These are phyloP conservation scores for Fusarium beomiforme DNA, from an alignment of 2,329 filamentous ascomycete genomes.

Conservation along the genomic window DNA sequence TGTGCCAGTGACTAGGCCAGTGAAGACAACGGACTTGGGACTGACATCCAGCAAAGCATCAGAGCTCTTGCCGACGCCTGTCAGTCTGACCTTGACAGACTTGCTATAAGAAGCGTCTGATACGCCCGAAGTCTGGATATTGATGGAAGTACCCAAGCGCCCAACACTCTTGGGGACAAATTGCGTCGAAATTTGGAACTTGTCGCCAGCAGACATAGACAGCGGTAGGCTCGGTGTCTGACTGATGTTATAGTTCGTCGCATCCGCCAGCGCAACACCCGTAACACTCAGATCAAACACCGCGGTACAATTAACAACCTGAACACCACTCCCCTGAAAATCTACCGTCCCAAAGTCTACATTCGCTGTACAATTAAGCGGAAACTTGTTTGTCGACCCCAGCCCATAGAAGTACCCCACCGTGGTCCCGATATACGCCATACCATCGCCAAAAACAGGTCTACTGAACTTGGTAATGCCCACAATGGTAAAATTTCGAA, in stretches of 20 bases:
- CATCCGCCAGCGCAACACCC: conserved; percentile 48
- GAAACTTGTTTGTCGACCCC: conserved; percentile 63
- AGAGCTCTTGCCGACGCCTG: conserved; percentile 59
- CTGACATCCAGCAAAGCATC: conserved; percentile 57
- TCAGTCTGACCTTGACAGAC: conserved; percentile 57
- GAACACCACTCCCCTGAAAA: conserved; percentile 46
- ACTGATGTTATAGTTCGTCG: conserved; percentile 50
- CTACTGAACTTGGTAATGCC: conserved; percentile 66
- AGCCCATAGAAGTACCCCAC: conserved; percentile 64
- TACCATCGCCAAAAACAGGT: conserved; percentile 66
- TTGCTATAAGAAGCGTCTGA: conserved; percentile 56
- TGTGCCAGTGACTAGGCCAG: conserved; percentile 57
- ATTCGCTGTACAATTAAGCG: conserved; percentile 63
- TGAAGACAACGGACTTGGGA: conserved; percentile 60
- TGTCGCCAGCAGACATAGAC: conserved; percentile 47
- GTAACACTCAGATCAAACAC: conserved; percentile 55
- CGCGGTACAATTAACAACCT: conserved; percentile 59
- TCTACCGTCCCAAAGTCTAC: conserved; percentile 58
- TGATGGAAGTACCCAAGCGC: conserved; percentile 57
- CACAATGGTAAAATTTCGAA: conserved; percentile 61
- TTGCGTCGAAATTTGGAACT: conserved; percentile 54
- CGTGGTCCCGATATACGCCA: conserved; percentile 63
- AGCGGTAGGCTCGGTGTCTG: conserved; percentile 47
- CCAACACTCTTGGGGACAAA: conserved; percentile 57
- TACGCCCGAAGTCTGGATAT: conserved; percentile 59